A percentile compares a stretch with the other conserved stretches of the same genome.
phyloP scores from a whole-genome alignment of 2,329 filamentous ascomycete species.

The Purpureocillium lavendulum region DNA sequence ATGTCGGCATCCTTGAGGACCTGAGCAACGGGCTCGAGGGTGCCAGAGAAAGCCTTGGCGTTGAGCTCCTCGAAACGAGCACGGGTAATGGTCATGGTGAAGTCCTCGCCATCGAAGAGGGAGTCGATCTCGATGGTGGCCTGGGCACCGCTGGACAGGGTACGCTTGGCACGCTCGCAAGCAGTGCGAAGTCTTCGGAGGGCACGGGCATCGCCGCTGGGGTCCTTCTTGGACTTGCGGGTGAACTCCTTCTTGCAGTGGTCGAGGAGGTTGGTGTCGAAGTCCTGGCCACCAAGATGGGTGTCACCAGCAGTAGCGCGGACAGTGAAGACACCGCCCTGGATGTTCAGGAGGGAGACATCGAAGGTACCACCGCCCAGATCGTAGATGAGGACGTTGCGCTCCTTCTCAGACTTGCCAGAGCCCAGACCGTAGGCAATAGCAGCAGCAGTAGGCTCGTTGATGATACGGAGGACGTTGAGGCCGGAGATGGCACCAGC shows the following conservation, averaged over 20 bases:
- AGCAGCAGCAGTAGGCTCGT: conserved; percentile 96
- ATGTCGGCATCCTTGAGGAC: conserved; percentile 88
- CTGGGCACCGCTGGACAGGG: conserved; percentile 92
- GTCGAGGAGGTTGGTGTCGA: conserved; percentile 91
- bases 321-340: conserved; percentile 98
- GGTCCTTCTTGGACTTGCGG: conserved; percentile 65
- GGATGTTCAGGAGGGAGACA: conserved; percentile 98
- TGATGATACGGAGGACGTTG: conserved; percentile 99
- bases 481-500: conserved; percentile 95
- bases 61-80: conserved; percentile 98
- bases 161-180: conserved; percentile 99
- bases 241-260: conserved; percentile 96
- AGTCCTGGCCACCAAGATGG: conserved; percentile 91
- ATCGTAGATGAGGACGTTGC: conserved; percentile 99
- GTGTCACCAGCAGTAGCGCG: conserved; percentile 98
- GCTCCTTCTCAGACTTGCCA: conserved; percentile 94
- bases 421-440: conserved; percentile 97
- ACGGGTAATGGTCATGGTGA: conserved; percentile 94
- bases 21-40: conserved; percentile 90
- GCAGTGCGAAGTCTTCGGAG: conserved; percentile 93
- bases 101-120: conserved; percentile 95
- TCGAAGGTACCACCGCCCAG: conserved; percentile 99
- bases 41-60: conserved; percentile 88
- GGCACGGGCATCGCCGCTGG: conserved; percentile 78
- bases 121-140: conserved; percentile 98